Base-by-base conservation (phyloP, 495 filamentous ascomycete genomes). In the Penicillium ochrochloron region DNA sequence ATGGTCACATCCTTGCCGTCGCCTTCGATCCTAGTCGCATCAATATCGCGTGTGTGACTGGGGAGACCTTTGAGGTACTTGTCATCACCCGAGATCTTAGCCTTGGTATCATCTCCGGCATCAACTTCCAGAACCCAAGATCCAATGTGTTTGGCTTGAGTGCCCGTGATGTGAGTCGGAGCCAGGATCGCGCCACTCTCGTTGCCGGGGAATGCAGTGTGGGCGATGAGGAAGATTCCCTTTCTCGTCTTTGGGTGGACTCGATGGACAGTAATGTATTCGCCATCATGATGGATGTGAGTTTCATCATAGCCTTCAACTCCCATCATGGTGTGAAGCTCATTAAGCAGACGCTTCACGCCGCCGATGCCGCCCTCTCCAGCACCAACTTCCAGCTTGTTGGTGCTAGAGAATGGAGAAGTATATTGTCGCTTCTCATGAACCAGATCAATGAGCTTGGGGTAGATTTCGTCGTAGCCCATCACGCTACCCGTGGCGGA, bases 391-490 rank as follows among this genome's bases (percentile, higher is more conserved):
- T 84, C 81, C 39, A 93, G 75, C 1, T 62, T 67, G 0, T 87
- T 75, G 14, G 81, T 76, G 17, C 81, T 85, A 15, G 91, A 93
- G 21, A 85, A 91, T 35, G 85, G 80, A 3, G 91, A 93, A 9
- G 86, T 80, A 72, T 99, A 99, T 3, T 88, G 77, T 48, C 96
- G 84, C 19, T 85, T 94, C 70, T 99, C 96, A 48, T 88, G 82
- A 15, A 99, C 96, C 23, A 99, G 85, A 68, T 99, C 92, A 23
- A 98, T 86, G 54, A 97, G 80, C 59, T 89, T 88, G 5, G 96
- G 96, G 70, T 99, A 99, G 59, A 98, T 84, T 73, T 99, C 96
- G 70, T 99, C 96, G 70, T 96, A 97, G n/a, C 96, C 96, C 89
- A 97, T 95, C 19, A 97, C 96, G 70, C 94, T 97, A 34, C 96